Base-by-base conservation (phyloP, 192 early-diverging fungal genomes). In the Chytriomyces sp. region DNA sequence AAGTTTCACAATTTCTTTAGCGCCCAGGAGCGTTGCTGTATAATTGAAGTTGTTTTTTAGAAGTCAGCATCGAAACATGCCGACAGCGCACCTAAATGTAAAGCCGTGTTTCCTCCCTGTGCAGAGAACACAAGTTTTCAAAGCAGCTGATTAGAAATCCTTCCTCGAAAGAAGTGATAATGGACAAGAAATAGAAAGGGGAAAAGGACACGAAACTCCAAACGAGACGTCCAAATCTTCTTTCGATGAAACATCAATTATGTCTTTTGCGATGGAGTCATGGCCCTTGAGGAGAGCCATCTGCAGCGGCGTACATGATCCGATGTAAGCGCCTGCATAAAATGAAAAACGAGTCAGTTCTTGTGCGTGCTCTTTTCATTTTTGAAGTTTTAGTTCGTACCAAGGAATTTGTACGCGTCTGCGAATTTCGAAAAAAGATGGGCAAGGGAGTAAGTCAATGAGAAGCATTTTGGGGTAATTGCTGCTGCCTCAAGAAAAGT, bases 31-130 rank as follows among this genome's bases (percentile, higher is more conserved):
- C 35, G 88, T 89, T 2, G 92, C 92, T 79, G 50, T 24, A 63
- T 49, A 79, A 68, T 45, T 50, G 13, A 64, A 26, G 11, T 13
- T 20, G 45, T 23, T 23, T 66, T 78, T 44, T 18, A 66, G 20
- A n/a, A 80, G 20, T 35, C 43, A 28, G 50, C 16, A 72, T 61
- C n/a, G 11, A 5, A 24, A 44, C 13, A 28, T 20, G 80, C 23
- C 67, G 76, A 44, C 4, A 20, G 69, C 69, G 46, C 61, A 85
- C 84, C 84, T 76, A 93, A 61, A 82, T 93, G 92, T 35, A 93
- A 61, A 11, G 90, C 87, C n/a, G 91, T 91, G 75, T 93, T 93
- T 9, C 88, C 86, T 23, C 85, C 89, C 91, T 92, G 53, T 11
- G 13, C 20, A n/a, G 16, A 9, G 50, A 69, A 16, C 13, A 65